Evolutionary conservation across 805 yeast genomes (phyloP), one percentile per base, ranked within the genome.

Genomic region (Kluyveromyces siamensis): DNA sequence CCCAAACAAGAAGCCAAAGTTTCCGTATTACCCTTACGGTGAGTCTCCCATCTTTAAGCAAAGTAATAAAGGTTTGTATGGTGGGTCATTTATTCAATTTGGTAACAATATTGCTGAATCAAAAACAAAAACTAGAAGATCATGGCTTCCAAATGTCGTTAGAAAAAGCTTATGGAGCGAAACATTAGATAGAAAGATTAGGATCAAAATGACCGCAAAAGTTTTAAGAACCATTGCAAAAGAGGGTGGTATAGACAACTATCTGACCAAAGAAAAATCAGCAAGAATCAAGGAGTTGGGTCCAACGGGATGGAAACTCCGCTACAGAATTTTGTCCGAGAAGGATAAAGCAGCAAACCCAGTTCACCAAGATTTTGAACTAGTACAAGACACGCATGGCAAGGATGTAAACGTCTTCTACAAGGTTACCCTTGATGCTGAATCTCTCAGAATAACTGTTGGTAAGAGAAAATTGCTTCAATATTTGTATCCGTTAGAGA

Each of bases 161-260:
- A 76, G 72, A 53, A 80, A 88, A 61, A 76, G 75, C 33, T 70
- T 93, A 42, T 91, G 96, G 93, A 87, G 96, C 54, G 96, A 87
- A 56, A 70, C 86, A 0, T 73, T 93, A 58, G 70, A 80, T 50
- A 73, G 72, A 55, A 67, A 71, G 38, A 65, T 89, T 41, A 71
- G 72, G 44, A 66, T 87, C 48, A 80, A 75, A 51, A 80, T 89
- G 36, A 82, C 89, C 8, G 78, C 97, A 6, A 78, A 83, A 51
- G 97, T 89, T 6, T 74, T 93, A 61, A 80, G 83, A 59, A 89
- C 97, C 0, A 83, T 93, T 50, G 84, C 87, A 50, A 87, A 81
- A 58, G 98, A 91, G 66, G 99, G 99, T 52, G 99, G 99, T 6
- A 73, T 93, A 49, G 99, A 93, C 63, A 82, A 82, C 54, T 93